Base-by-base conservation (phyloP, 129 eudicot genomes). In the Artemisia tridentata region DNA sequence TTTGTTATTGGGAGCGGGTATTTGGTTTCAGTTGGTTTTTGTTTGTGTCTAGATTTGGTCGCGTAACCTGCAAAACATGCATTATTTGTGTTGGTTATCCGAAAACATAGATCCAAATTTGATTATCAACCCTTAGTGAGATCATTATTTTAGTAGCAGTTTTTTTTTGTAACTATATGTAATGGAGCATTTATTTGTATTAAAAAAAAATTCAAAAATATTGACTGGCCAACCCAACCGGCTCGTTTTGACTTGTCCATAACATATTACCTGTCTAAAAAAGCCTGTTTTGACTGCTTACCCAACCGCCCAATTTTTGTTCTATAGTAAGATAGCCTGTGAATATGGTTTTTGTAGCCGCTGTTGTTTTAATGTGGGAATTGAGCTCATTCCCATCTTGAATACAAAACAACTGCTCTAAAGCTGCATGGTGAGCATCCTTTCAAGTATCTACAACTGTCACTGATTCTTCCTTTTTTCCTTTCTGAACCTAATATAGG, bases 401-500 rank as follows among this genome's bases (percentile, higher is more conserved):
- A 25, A 23, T 53, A 52, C 20, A 12, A 53, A 0, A 9, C 38
- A 38, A 20, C 27, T 25, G 29, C 43, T 51, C 7, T 50, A 17
- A 48, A 55, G 47, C 65, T 71, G 57, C 65, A 29, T 25, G 62
- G 57, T 61, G 68, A 19, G 75, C 59, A 55, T 55, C 61, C 12
- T 55, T 27, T 72, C 23, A 38, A 38, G 27, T 23, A 59, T 27
- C 16, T 23, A 51, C 18, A 59, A 64, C 16, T 3, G 15, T 57
- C 13, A 48, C 31, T 13, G 11, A 63, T 20, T 54, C 62, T n/a
- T 72, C n/a, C 20, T 38, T 20, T 7, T 21, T 1, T 6, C 31
- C 51, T 46, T 57, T 1, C 51, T 77, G 75, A 31, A 50, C 66
- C 49, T 20, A 61, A 45, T 66, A 48, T 73, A 93, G 99, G 97